Base-by-base conservation (phyloP, 305 asterid species). In the Andrographis paniculata region DNA sequence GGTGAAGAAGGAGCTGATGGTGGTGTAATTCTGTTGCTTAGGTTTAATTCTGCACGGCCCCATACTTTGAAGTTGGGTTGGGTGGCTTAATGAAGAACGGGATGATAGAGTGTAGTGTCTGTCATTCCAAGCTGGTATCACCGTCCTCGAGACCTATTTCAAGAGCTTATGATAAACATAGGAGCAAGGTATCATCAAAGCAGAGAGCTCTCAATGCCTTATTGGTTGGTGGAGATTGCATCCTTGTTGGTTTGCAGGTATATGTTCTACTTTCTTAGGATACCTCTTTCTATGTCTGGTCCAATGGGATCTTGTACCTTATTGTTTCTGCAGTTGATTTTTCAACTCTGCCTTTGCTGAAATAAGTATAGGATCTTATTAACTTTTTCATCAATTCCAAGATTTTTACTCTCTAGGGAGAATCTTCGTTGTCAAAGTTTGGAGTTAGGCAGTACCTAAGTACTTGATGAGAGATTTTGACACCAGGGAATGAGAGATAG, bases 171-270 rank as follows among this genome's bases (percentile, higher is more conserved):
- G 93, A 77, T 55, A 69, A 36, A 28, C 82, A 81, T 33, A 72
- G 84, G 73, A 66, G 45, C 75, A 81, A 81, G 69, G 48, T 72
- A 17, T 81, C 93, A 12, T 75, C 84, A 12, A 81, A 81, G 66
- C 93, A 81, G 64, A 74, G 88, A 58, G 82, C 53, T 43, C 85
- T 78, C 39, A 81, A 78, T 55, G 55, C 69, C 70, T 66, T 81
- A 11, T 71, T 81, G 61, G 88, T 81, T 36, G 80, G 80, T 0
- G 93, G 93, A 20, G 93, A 81, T 56, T 81, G 93, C 44, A 69
- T 81, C 51, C 68, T 81, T 18, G 82, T 81, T 75, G 93, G 93
- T 58, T 75, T 81, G 14, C 93, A 81, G 88, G 93, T 81, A 55
- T 20, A 13, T 12, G 6, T 45, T 31, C 55, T 10, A 4, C 40